Evolutionary conservation across 2,329 filamentous ascomycete genomes (phyloP), one percentile per base, ranked within the genome.

Genomic region (Ophiostoma ips): DNA sequence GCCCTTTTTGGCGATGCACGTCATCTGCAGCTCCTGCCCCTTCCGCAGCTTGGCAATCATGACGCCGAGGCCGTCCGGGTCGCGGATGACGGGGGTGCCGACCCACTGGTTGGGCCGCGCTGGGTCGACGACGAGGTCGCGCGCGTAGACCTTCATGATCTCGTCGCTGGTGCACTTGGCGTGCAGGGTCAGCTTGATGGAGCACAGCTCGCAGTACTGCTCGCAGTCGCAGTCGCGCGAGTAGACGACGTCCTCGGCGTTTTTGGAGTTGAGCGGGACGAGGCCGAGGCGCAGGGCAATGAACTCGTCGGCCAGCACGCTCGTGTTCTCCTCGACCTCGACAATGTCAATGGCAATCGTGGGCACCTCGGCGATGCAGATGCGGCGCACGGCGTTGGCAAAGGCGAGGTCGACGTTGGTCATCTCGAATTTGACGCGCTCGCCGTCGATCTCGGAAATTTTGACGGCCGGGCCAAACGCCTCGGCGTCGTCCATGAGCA

Each of bases 211-310:
- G 71, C 92, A 98, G 70, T 89, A 87, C 60, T 90, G 83, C 60
- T 95, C 90, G 72, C 92, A 98, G 62, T 94, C 87, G 71, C 92
- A 98, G 68, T 96, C 90, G 61, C 90, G 84, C 46, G 85, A 84
- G 69, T 95, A 95, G 56, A 84, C 75, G 55, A 96, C 76, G 59
- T 83, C 76, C 57, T 89, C 85, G 59, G 90, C 82, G 62, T 86
- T 84, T 61, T 86, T 85, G 52, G 87, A 86, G 63, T 84, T 82
- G 45, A 98, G 78, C 1, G 92, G 92, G 51, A 96, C 81, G 44
- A 96, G 79, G 31, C 92, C 90, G 13, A 98, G 76, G 43, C 90
- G 84, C 67, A 96, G 90, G 46, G 87, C 84, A 58, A 98, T 82
- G 66, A 96, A 95, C 67, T 98, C 90, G 67, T 98, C 90, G 54